Conservation (phyloP, 2,329 filamentous ascomycete species). For the Metarhizium humberi region DNA sequence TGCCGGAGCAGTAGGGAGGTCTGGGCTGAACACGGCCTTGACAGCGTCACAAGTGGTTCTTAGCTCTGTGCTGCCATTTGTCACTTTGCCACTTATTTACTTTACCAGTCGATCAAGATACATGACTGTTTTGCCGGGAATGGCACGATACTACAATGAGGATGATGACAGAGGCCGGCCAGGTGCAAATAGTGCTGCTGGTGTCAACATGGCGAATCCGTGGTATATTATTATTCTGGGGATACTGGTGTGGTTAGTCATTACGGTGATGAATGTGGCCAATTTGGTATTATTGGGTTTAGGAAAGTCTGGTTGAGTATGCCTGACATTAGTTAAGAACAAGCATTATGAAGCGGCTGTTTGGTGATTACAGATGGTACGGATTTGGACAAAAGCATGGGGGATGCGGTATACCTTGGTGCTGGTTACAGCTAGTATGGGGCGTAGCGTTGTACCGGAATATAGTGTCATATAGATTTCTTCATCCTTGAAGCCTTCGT, state of each 20-base stretch:
- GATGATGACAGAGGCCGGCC: slow-evolving; percentile 12
- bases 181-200: neutral
- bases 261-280: slow-evolving; percentile 72
- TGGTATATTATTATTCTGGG: slow-evolving; percentile 51
- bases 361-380: neutral
- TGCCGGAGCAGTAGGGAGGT: slow-evolving; percentile 64
- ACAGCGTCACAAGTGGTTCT: slow-evolving; percentile 71
- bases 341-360: neutral
- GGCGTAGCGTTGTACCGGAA: too few relatives aligned
- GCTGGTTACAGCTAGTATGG: too few relatives aligned
- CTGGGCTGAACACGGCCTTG: slow-evolving; percentile 61
- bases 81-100: slow-evolving; percentile 75
- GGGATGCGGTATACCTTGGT: too few relatives aligned
- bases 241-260: slow-evolving; percentile 60
- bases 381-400: too few relatives aligned
- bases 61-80: slow-evolving; percentile 70
- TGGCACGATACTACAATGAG: slow-evolving; percentile 23
- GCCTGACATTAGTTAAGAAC: neutral
- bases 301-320: slow-evolving; percentile 8
- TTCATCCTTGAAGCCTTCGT: too few relatives aligned
- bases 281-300: slow-evolving; percentile 55
- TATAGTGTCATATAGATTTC: too few relatives aligned
- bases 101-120: slow-evolving; percentile 73
- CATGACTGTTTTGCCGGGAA: slow-evolving; percentile 59
- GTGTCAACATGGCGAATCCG: slow-evolving; percentile 60